phyloP scores from a whole-genome alignment of 2,329 filamentous ascomycete genomes.

The Coniochaeta prunicola region DNA sequence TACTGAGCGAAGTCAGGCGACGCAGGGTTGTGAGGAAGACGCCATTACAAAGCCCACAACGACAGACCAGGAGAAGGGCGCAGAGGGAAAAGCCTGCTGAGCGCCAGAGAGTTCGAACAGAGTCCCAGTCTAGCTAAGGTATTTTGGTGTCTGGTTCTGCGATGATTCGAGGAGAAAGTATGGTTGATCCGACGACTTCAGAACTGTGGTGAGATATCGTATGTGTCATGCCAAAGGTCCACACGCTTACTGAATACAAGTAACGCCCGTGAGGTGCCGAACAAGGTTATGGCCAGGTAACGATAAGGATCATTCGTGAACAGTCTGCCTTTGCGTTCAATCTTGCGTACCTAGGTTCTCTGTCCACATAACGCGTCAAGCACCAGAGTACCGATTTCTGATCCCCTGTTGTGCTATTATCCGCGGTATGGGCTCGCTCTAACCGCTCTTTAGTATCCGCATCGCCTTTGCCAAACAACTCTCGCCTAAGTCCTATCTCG shows the following conservation, averaged over 20 bases:
- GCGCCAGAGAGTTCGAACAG: not conserved
- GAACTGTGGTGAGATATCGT: not conserved
- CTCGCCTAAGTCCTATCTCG: too few relatives aligned
- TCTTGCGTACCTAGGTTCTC: too few relatives aligned
- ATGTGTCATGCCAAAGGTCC: not conserved
- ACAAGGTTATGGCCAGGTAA: not conserved
- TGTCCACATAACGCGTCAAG: too few relatives aligned
- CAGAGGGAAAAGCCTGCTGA: not conserved
- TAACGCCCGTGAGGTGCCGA: not conserved
- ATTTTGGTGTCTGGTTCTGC: not conserved
- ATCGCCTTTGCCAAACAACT: too few relatives aligned
- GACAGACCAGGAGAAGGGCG: slow-evolving; percentile 5
- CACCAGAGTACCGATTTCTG: too few relatives aligned
- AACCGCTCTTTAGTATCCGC: too few relatives aligned
- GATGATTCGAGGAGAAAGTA: not conserved
- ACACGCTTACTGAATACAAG: not conserved
- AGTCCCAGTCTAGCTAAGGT: not conserved
- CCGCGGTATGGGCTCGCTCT: too few relatives aligned
- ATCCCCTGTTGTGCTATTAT: too few relatives aligned
- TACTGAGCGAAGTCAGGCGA: slow-evolving; percentile 22
- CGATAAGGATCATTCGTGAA: too few relatives aligned
- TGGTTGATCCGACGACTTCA: not conserved
- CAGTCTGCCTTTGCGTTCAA: too few relatives aligned
- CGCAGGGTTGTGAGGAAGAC: slow-evolving; percentile 4
- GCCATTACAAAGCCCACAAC: not conserved